Evolutionary conservation across 169 alveolate genomes (phyloP).

Genomic region (Ichthyophthirius multifiliis): DNA sequence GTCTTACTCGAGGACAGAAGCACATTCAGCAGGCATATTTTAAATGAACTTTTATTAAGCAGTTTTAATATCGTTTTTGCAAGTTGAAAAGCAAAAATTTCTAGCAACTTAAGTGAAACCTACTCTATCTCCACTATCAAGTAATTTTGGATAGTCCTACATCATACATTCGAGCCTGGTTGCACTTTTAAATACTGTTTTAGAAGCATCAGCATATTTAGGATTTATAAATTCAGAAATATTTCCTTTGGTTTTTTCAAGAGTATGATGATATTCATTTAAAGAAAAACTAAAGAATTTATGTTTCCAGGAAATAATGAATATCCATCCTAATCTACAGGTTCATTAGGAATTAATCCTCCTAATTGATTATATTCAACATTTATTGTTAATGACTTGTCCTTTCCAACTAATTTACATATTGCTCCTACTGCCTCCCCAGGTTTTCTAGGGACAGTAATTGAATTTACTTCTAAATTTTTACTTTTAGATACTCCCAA

Average conservation of each 20-base stretch:
- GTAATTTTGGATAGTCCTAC: constrained; percentile 88
- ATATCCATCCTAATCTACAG: constrained; percentile 70
- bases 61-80: constrained; percentile 76
- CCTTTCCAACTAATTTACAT: constrained; percentile 61
- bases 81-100: constrained; percentile 84
- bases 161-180: constrained; percentile 95
- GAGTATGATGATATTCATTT: constrained; percentile 66
- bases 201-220: constrained; percentile 89
- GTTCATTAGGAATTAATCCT: constrained; percentile 56
- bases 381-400: constrained; percentile 67
- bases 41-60: constrained; percentile 36
- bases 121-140: constrained; percentile 57
- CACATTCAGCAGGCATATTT: neutral
- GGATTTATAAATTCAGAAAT: constrained; percentile 96
- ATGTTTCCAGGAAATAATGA: constrained; percentile 92
- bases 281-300: constrained; percentile 84
- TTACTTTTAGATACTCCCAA: constrained; percentile 82
- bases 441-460: constrained; percentile 89
- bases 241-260: constrained; percentile 86
- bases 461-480: constrained; percentile 80
- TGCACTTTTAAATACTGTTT: constrained; percentile 90
- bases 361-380: constrained; percentile 93
- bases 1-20: constrained; percentile 77
- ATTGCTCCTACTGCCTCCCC: constrained; percentile 91
- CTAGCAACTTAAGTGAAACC: constrained; percentile 82